Evolutionary conservation across 768 basidiomycete genomes (phyloP).

Genomic region (Suillus bovinus): DNA sequence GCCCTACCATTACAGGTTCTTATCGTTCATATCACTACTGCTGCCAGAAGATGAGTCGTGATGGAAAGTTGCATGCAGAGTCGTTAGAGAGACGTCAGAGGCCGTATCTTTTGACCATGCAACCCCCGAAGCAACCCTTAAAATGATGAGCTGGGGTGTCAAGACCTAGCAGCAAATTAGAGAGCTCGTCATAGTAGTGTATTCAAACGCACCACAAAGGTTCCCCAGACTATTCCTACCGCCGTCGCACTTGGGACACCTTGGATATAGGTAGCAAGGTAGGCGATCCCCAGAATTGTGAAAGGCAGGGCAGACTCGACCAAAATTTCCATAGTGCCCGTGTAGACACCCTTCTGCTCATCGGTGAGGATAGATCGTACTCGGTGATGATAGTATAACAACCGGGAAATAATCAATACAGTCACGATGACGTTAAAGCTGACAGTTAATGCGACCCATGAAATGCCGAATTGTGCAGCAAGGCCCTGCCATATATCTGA

Average conservation of each 20-base stretch:
- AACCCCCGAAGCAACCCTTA: background rate
- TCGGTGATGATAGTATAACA: background rate
- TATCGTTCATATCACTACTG: background rate
- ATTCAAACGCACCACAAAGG: slow-evolving; percentile 3
- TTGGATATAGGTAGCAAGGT: slow-evolving; percentile 2
- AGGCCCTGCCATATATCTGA: slow-evolving; percentile 3
- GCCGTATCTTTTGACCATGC: slow-evolving; percentile 6
- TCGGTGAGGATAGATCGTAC: background rate
- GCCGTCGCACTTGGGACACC: background rate
- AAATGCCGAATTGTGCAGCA: slow-evolving; percentile 2
- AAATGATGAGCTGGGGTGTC: slow-evolving; percentile 8
- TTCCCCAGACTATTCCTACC: background rate
- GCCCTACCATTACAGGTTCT: background rate
- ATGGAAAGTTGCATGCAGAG: too few species aligned
- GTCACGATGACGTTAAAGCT: slow-evolving; percentile 8
- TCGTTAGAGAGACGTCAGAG: background rate
- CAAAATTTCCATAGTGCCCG: background rate
- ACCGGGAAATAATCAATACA: background rate
- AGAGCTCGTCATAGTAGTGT: background rate
- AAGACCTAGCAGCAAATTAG: background rate
- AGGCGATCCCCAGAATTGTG: slow-evolving; percentile 3
- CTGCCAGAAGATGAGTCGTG: background rate
- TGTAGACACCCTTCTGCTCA: background rate
- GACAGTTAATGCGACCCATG: slow-evolving; percentile 4
- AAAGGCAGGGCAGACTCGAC: slow-evolving; percentile 9